Conservation (phyloP, 148 eudicot species). For the Arbutus unedo region DNA sequence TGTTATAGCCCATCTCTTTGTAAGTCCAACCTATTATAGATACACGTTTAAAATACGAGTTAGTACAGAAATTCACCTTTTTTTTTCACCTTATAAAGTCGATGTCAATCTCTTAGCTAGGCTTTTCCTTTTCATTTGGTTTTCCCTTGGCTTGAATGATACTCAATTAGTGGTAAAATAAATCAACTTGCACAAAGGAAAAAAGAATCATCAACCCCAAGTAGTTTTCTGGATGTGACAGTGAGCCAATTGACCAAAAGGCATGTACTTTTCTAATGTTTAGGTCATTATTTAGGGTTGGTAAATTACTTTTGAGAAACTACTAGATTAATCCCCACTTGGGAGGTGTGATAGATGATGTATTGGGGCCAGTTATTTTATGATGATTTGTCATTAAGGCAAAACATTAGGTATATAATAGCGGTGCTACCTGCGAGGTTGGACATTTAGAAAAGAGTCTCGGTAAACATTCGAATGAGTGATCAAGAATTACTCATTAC, state of each 20-base stretch:
- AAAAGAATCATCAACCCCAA: background rate
- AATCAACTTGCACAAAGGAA: background rate
- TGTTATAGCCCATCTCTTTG: no score
- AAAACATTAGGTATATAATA: background rate
- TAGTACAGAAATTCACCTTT: no score
- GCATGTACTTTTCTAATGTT: background rate
- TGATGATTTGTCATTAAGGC: background rate
- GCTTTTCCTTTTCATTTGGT: background rate
- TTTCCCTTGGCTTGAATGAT: background rate
- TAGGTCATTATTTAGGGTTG: background rate
- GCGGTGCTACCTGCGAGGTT: no score
- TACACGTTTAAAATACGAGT: no score
- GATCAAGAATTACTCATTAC: no score
- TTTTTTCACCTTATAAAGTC: no score
- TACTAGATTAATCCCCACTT: background rate
- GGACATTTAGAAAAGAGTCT: no score
- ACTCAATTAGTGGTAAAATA: background rate
- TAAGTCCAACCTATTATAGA: no score
- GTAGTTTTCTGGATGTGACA: slow-evolving; percentile 2
- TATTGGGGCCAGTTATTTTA: background rate
- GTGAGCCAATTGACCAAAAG: background rate
- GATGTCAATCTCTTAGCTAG: background rate
- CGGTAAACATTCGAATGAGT: no score
- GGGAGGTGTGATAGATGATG: background rate
- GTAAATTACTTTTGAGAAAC: background rate